These are phyloP conservation scores for Metschnikowia orientalis DNA, from an alignment of 805 yeast species.

Conservation along the genomic window DNA sequence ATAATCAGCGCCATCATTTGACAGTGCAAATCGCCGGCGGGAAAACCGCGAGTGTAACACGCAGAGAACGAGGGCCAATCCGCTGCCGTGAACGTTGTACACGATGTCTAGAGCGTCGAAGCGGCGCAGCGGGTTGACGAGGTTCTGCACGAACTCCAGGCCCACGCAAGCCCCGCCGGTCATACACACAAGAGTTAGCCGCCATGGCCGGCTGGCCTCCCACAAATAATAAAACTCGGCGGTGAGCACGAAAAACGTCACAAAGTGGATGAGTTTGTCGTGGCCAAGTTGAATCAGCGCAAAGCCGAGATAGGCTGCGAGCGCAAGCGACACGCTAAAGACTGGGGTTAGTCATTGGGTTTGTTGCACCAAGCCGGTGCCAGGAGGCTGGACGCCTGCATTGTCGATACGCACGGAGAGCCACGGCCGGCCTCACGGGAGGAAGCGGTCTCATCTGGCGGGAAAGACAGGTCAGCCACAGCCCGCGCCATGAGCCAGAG, in stretches of 20 bases:
- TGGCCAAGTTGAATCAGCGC: conserved; percentile 43
- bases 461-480: too few species aligned
- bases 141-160: conserved; percentile 50
- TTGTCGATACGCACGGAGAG: too few species aligned
- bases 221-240: conserved; percentile 44
- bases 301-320: conserved; percentile 47
- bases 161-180: conserved; percentile 44
- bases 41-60: conserved; percentile 3
- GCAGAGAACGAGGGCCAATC: conserved; percentile 22
- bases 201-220: conserved; percentile 26
- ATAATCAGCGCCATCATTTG: conserved; percentile 16
- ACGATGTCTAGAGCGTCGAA: conserved; percentile 49
- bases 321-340: conserved; percentile 23
- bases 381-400: too few species aligned
- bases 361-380: too few species aligned
- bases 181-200: conserved; percentile 36
- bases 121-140: conserved; percentile 41
- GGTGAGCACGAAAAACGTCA: conserved; percentile 45
- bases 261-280: conserved; percentile 51
- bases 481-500: too few species aligned
- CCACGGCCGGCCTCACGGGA: too few species aligned
- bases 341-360: conserved; percentile 21
- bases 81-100: conserved; percentile 31
- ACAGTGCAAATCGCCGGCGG: background rate
- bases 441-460: too few species aligned